Evolutionary conservation across 2,329 filamentous ascomycete species (phyloP).

Genomic region (Achaetomium macrosporum): DNA sequence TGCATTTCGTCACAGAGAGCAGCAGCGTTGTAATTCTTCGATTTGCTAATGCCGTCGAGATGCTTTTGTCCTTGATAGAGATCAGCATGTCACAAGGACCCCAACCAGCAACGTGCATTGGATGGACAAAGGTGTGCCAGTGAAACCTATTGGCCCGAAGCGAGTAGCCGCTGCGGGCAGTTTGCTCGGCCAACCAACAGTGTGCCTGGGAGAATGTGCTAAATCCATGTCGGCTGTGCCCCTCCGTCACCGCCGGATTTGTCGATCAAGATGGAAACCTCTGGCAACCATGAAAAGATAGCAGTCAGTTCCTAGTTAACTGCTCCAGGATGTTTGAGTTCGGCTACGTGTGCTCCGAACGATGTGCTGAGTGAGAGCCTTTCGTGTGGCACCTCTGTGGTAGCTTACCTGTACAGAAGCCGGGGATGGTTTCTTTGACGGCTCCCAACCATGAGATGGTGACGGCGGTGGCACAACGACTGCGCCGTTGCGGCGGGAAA

Average conservation of each 20-base stretch:
- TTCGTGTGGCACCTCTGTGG: no score
- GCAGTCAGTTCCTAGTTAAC: no score
- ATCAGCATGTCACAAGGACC: neutral
- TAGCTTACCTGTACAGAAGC: no score
- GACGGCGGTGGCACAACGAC: no score
- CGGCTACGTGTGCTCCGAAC: neutral
- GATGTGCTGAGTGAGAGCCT: no score
- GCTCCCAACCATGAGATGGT: no score
- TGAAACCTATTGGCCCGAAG: slow-evolving; percentile 10
- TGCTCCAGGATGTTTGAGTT: no score
- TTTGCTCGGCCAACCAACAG: slow-evolving; percentile 4
- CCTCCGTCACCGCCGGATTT: slow-evolving; percentile 4
- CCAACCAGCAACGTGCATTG: neutral
- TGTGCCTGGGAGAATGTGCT: neutral
- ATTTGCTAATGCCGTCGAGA: neutral
- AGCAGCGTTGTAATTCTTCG: neutral
- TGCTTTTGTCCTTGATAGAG: neutral
- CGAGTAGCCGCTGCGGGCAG: slow-evolving; percentile 8
- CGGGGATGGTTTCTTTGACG: no score
- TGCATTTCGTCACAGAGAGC: neutral
- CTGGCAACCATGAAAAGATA: neutral
- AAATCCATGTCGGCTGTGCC: slow-evolving; percentile 14
- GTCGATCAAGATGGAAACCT: neutral
- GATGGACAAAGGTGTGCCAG: neutral
- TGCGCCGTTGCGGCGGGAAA: no score